Evolutionary conservation across 75 land plant species (phyloP).

Genomic region (Isoetes taiwanensis): DNA sequence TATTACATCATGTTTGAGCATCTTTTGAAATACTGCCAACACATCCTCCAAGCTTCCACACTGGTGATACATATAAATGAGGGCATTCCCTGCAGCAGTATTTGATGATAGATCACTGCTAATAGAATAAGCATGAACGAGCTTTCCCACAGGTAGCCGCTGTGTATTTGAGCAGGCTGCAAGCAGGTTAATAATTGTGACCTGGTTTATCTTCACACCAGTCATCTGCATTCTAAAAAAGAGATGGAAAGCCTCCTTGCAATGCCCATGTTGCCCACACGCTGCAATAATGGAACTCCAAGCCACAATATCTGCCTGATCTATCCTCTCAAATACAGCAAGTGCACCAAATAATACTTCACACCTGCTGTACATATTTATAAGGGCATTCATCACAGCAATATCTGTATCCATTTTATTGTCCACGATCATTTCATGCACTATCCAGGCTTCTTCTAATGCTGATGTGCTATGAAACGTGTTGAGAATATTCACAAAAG

Average conservation of each 20-base stretch:
- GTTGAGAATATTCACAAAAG: too few relatives aligned
- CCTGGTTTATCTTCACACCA: neutral
- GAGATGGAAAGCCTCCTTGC: neutral
- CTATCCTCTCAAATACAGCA: neutral
- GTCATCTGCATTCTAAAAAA: neutral
- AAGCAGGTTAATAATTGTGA: neutral
- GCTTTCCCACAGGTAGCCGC: neutral
- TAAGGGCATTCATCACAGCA: neutral
- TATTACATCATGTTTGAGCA: too few relatives aligned
- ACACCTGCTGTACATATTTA: neutral
- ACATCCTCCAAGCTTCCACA: too few relatives aligned
- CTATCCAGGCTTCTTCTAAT: too few relatives aligned
- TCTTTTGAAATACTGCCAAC: too few relatives aligned
- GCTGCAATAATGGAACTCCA: conserved; percentile 4
- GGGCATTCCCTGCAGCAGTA: too few relatives aligned
- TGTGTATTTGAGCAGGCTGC: neutral
- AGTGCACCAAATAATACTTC: neutral
- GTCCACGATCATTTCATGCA: too few relatives aligned
- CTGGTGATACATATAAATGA: too few relatives aligned
- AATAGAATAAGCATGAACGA: too few relatives aligned
- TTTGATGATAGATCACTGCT: too few relatives aligned
- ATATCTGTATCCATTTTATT: too few relatives aligned
- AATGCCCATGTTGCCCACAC: neutral
- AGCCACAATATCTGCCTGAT: neutral
- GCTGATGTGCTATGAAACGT: too few relatives aligned